Percentiles rank a stretch among this genome's conserved stretches.
Conservation (phyloP, 306 rosid species). For the Cucurbita pepo region DNA sequence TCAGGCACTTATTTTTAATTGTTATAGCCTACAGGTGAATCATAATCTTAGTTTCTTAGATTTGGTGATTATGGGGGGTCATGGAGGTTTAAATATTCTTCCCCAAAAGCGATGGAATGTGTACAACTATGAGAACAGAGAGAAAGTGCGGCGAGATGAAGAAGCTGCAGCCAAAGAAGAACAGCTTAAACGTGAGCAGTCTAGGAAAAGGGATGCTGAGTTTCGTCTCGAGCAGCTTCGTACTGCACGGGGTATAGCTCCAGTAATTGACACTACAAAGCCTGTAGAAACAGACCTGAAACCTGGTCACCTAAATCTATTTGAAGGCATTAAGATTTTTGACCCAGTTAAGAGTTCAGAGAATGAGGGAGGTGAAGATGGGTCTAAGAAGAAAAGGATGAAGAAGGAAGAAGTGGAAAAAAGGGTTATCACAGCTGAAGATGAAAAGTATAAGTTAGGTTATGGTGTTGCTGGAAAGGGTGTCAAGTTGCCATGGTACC, state of each 20-base stretch:
- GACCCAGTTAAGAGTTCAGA: conserved; percentile 36
- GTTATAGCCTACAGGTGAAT: conserved; percentile 5
- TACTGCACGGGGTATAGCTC: conserved; percentile 45
- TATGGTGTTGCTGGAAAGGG: conserved; percentile 86
- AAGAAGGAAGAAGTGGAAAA: conserved; percentile 38
- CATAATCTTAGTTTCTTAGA: not conserved
- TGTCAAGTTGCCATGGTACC: conserved; percentile 82
- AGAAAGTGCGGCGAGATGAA: conserved; percentile 73
- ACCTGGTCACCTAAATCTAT: conserved; percentile 60
- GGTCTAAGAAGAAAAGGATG: conserved; percentile 34
- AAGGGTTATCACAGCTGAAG: conserved; percentile 46
- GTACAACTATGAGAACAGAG: conserved; percentile 72
- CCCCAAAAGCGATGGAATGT: conserved; percentile 98
- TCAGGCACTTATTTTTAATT: not conserved
- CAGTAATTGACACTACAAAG: conserved; percentile 10
- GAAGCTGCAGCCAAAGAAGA: conserved; percentile 88
- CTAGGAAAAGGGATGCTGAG: conserved; percentile 56
- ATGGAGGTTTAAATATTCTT: conserved; percentile 82
- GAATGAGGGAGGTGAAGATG: conserved; percentile 21
- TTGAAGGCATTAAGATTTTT: conserved; percentile 72
- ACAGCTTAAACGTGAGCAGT: conserved; percentile 70
- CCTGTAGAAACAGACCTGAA: conserved; percentile 18
- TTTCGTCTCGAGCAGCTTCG: conserved; percentile 67
- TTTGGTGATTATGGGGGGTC: conserved; percentile 57
- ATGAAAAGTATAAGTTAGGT: conserved; percentile 77